Evolutionary conservation across 2,329 filamentous ascomycete genomes (phyloP), one percentile per base, ranked within the genome.

Genomic region (Colletotrichum sp.): DNA sequence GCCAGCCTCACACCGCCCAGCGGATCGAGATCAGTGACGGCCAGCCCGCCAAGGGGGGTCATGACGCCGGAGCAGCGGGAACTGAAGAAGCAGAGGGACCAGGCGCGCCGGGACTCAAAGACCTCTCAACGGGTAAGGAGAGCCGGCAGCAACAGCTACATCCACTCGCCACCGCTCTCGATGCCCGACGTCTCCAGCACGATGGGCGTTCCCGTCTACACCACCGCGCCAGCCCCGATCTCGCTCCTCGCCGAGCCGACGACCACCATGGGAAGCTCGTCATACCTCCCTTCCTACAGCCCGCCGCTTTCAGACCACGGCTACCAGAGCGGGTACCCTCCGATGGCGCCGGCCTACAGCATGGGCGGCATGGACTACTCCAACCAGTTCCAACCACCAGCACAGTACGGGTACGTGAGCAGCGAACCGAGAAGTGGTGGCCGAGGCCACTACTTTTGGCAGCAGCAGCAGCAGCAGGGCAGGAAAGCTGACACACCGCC

Each of bases 1-100:
- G 83, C 85, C 74, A 90, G 88, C 82, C 82, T 90, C 63, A 89
- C 89, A 26, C 88, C 89, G 43, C 87, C 88, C 28, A 86, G 83
- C 72, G 84, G 83, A 48, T 86, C 89, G 30, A 85, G 88, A 82
- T 91, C 90, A 26, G 83, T 88, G 63, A 91, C 90, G 52, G 88
- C 88, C 26, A 93, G 91, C 82, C 91, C 91, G 30, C 90, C 90
- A 7, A 87, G 88, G 76, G 83, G 84, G 61, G 85, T 84, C 48
- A 86, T 92, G 80, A 91, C 90, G 7, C 85, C 90, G 8, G 90
- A 92, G 80, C 90, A 92, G 81, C 88, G 91, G 77, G 91, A 92
- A 79, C 81, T 92, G 56, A 92, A 91, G 84, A 87, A 90, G 74
- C 91, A 93, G 79, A 87, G 88, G 76, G 91, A 92, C 78, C 89